A percentile compares a stretch with the other conserved stretches of the same genome.
Evolutionary conservation across 306 rosid genomes (phyloP).

Genomic region (Parietaria judaica): DNA sequence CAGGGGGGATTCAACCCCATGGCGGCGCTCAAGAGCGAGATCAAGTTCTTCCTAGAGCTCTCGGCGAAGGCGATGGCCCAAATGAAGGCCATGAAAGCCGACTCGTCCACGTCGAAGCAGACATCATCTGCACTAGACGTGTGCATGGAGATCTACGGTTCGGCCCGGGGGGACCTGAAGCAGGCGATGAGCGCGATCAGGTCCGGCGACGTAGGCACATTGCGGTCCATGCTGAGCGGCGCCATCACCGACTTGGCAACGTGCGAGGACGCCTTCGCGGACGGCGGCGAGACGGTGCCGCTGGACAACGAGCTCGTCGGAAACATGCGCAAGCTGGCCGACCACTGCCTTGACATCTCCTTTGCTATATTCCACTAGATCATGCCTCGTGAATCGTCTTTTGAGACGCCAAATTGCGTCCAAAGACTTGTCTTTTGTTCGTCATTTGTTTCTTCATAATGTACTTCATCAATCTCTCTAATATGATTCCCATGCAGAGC

Average conservation of each 20-base stretch:
- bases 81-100: background rate
- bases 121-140: background rate
- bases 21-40: slow-evolving; percentile 10
- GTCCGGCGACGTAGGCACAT: background rate
- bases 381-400: background rate
- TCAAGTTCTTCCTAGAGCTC: background rate
- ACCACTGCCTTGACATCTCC: slow-evolving; percentile 18
- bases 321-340: slow-evolving; percentile 10
- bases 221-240: slow-evolving; percentile 15
- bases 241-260: slow-evolving; percentile 15
- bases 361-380: background rate
- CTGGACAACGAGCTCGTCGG: background rate
- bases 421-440: too few relatives aligned
- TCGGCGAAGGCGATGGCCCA: background rate
- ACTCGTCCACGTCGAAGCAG: background rate
- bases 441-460: too few relatives aligned
- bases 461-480: too few relatives aligned
- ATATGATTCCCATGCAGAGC: too few relatives aligned
- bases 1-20: background rate
- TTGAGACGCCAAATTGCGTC: background rate
- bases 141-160: slow-evolving; percentile 9
- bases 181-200: slow-evolving; percentile 6
- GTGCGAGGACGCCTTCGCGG: slow-evolving; percentile 18
- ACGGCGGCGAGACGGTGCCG: slow-evolving; percentile 9
- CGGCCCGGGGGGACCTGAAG: slow-evolving; percentile 3